These are phyloP conservation scores for Auricularia cornea DNA, from an alignment of 768 basidiomycete species.

Conservation along the genomic window DNA sequence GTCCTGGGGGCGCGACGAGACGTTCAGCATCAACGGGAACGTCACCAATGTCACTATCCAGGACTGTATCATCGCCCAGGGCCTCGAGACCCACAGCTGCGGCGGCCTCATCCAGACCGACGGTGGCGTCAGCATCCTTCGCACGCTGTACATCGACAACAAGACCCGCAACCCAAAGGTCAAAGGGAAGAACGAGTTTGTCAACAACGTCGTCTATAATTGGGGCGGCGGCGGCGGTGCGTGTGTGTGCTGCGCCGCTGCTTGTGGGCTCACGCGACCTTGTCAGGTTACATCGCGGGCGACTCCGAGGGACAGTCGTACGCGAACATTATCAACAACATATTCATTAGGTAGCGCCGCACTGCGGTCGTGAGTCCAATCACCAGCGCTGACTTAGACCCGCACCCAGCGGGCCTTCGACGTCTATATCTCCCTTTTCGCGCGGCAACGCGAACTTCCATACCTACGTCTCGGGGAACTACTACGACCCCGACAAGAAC, in stretches of 20 bases:
- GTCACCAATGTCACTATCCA: slow-evolving; percentile 30
- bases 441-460: slow-evolving; percentile 32
- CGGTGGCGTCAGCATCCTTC: slow-evolving; percentile 30
- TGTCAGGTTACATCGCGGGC: slow-evolving; percentile 29
- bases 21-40: slow-evolving; percentile 28
- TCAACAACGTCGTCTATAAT: slow-evolving; percentile 27
- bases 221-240: background rate
- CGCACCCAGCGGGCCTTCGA: slow-evolving; percentile 21
- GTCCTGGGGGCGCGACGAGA: slow-evolving; percentile 28
- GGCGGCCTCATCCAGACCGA: slow-evolving; percentile 30
- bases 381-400: background rate
- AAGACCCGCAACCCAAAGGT: slow-evolving; percentile 31
- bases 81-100: slow-evolving; percentile 28
- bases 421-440: slow-evolving; percentile 22
- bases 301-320: slow-evolving; percentile 27
- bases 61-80: slow-evolving; percentile 31
- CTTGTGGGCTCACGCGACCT: no score
- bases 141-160: slow-evolving; percentile 31
- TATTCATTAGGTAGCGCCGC: slow-evolving; percentile 20
- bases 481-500: slow-evolving; percentile 26
- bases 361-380: background rate
- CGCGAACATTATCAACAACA: slow-evolving; percentile 28
- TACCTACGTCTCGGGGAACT: slow-evolving; percentile 27
- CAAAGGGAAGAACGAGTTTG: slow-evolving; percentile 30
- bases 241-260: no score